A percentile compares a stretch with the other conserved stretches of the same genome.
These are phyloP conservation scores for Leishmania tropica DNA, from an alignment of 208 protist species.

Conservation along the genomic window DNA sequence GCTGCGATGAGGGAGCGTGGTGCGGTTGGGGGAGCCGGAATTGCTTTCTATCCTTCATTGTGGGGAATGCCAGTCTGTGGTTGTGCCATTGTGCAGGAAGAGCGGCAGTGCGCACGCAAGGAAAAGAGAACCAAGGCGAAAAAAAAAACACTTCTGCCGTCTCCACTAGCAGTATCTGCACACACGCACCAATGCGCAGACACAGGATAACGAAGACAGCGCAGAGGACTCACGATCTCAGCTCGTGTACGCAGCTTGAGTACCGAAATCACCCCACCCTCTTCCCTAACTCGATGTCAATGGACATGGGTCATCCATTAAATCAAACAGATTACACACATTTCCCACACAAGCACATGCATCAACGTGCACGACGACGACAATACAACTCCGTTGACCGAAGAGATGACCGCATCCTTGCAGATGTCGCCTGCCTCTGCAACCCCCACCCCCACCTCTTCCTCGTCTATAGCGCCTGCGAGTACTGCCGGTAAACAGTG, in stretches of 20 bases:
- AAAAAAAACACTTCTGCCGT: not conserved
- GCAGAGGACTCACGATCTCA: not conserved
- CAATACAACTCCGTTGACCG: not conserved
- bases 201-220: not conserved
- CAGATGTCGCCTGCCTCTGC: not conserved
- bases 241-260: not conserved
- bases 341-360: not conserved
- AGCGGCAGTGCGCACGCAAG: not conserved
- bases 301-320: not conserved
- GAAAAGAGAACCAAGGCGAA: too few species aligned
- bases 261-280: not conserved
- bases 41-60: not conserved
- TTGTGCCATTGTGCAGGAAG: not conserved
- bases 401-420: not conserved
- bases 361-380: not conserved
- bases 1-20: not conserved
- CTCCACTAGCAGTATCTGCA: not conserved
- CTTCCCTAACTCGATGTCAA: not conserved
- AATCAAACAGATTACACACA: not conserved
- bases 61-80: too few species aligned
- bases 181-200: not conserved
- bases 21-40: too few species aligned
- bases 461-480: conserved; percentile 56
- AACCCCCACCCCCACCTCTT: not conserved
- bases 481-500: conserved; percentile 81